Evolutionary conservation across 2,329 filamentous ascomycete species (phyloP).

Genomic region (Coccinonectria pachysandricola): DNA sequence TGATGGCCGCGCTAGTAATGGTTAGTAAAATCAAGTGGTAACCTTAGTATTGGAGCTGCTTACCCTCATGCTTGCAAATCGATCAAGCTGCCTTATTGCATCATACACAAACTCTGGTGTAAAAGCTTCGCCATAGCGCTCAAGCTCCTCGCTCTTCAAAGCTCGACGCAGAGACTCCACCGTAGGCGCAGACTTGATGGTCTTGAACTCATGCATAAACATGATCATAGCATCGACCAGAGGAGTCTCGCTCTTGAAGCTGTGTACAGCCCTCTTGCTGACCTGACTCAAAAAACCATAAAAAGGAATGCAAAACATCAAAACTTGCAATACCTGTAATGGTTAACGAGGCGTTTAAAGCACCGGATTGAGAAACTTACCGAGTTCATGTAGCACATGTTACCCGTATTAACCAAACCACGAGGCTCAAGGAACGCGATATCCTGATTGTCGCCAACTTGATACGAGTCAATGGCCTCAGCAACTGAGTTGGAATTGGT

Average conservation of each 20-base stretch:
- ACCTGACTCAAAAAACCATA: conserved; percentile 88
- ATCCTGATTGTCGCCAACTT: conserved; percentile 53
- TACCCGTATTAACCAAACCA: conserved; percentile 91
- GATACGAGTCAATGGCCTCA: conserved; percentile 67
- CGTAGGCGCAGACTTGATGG: conserved; percentile 69
- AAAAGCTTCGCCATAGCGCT: conserved; percentile 84
- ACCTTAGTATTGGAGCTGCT: conserved; percentile 19
- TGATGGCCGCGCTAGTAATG: conserved; percentile 70
- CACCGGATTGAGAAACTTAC: too few species aligned
- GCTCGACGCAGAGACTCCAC: conserved; percentile 62
- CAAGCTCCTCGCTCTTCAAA: conserved; percentile 73
- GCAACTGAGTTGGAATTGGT: conserved; percentile 51
- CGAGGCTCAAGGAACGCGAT: conserved; percentile 82
- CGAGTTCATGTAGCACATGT: conserved; percentile 99
- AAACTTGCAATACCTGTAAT: conserved; percentile 76
- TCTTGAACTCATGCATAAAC: conserved; percentile 87
- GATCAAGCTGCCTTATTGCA: conserved; percentile 73
- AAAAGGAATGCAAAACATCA: conserved; percentile 89
- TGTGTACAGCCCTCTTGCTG: conserved; percentile 72
- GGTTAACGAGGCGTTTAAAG: too few species aligned
- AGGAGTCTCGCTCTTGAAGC: conserved; percentile 91
- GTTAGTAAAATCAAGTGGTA: conserved; percentile 3
- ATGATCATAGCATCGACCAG: conserved; percentile 94
- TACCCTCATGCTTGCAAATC: conserved; percentile 88
- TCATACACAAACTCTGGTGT: conserved; percentile 94